Base-by-base conservation (phyloP, 805 yeast genomes). In the Lipomyces chichibuensis region DNA sequence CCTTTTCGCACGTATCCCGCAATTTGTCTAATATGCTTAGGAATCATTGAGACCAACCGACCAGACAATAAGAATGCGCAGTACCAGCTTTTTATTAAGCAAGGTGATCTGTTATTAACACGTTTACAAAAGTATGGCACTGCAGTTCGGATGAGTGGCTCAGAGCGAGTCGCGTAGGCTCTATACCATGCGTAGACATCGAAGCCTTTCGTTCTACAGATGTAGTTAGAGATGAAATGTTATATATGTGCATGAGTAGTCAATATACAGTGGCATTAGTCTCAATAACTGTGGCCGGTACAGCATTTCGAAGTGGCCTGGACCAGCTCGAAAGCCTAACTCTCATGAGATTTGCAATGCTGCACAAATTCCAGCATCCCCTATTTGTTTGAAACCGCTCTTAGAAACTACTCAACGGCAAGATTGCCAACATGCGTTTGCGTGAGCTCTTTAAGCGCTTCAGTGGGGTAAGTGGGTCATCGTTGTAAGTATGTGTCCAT, bases 81-180 rank as follows among this genome's bases (percentile, higher is more conserved):
- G 80, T 95, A 93, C 78, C 97, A 92, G 77, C 79, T 83, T 70
- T 84, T 95, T 75, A 88, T 95, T 74, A 92, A 91, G 79, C 96
- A 89, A 77, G 98, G 99, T 70, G 99, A 95, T 76, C 87, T 88
- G 1, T 83, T 95, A 74, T 85, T 95, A 77, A 94, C 99, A 20
- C 95, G 94, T 78, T 84, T 95, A 76, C 99, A 95, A 78, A 95
- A 93, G 78, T 95, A 94, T 74, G 97, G 97, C 58, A 97, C 98
- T 57, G 97, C 98, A 27, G 98, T 95, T 60, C 90, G 96, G 78
- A 84, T 95, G 74, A 89, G 96, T 75, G 98, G 98, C 59, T 90
- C 97, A 33, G 97, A 92, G 66, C 68, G 70, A 46, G 78, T 70
- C 23, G 68, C 69, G 32, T 70, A 63, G 27, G 13, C 20, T 17